phyloP scores from a whole-genome alignment of 2,329 filamentous ascomycete species.

The Sporothrix variecibatus region DNA sequence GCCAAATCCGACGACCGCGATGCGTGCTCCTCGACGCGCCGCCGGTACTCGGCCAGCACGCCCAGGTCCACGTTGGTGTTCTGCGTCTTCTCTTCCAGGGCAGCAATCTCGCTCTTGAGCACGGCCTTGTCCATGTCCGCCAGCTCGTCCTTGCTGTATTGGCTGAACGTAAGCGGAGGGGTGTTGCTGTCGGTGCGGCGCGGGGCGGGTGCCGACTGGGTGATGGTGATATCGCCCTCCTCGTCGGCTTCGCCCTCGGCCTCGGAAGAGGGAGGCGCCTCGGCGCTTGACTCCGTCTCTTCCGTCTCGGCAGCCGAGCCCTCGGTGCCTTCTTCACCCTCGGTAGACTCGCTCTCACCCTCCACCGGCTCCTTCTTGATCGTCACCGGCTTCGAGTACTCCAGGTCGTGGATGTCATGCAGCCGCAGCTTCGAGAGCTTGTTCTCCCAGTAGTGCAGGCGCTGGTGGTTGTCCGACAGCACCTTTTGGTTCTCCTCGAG shows the following conservation, averaged over 20 bases:
- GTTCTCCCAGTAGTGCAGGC: conserved; percentile 82
- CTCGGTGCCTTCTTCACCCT: conserved; percentile 29
- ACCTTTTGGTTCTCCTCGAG: conserved; percentile 95
- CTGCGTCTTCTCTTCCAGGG: conserved; percentile 70
- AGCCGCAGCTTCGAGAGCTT: conserved; percentile 82
- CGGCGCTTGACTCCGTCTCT: neutral
- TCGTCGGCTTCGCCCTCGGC: conserved; percentile 33
- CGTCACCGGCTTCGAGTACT: conserved; percentile 38
- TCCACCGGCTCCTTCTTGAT: conserved; percentile 34
- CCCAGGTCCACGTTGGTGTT: conserved; percentile 85
- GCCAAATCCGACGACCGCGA: conserved; percentile 74
- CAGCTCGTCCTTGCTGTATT: conserved; percentile 73
- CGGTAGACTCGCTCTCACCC: conserved; percentile 23
- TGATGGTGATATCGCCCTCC: conserved; percentile 38
- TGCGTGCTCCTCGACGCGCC: conserved; percentile 44
- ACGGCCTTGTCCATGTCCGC: conserved; percentile 64
- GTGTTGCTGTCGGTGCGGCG: conserved; percentile 33
- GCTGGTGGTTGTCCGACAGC: conserved; percentile 81
- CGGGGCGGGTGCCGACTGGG: conserved; percentile 32
- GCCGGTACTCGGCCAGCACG: conserved; percentile 57
- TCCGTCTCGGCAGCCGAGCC: conserved; percentile 21
- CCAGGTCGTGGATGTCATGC: conserved; percentile 75
- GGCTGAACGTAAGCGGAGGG: conserved; percentile 62
- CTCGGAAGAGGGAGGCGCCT: neutral
- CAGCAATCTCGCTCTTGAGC: conserved; percentile 63